Evolutionary conservation across 371 early-diverging fungal species (phyloP), one percentile per base, ranked within the genome.

Genomic region (Mortierella sp.): DNA sequence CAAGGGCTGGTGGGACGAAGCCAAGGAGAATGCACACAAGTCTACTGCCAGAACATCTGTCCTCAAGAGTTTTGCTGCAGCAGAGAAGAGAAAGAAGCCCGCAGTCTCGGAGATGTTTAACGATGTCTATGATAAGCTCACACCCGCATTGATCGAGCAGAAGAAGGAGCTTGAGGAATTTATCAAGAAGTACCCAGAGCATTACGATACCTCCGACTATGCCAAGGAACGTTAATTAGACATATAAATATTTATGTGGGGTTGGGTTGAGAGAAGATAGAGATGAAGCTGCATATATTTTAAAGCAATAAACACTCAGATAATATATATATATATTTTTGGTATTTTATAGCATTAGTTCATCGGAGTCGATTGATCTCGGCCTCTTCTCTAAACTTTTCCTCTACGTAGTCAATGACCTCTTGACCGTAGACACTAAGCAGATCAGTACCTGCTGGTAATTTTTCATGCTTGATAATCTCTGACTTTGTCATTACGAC

Each of bases 31-130:
- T 37, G 76, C 76, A 2, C 86, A 85, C 61, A 88, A 94, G 55
- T 86, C 85, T 15, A 68, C 86, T 37, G 85, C 89, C 42, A 87
- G 91, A 23, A 89, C 90, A 40, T 87, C 91, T 6, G 88, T 98
- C 47, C 83, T 99, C 26, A 88, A 85, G 64, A 88, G 91, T 37
- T 97, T 98, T 76, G 85, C 88, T 2, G 87, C 86, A 4, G 98
- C 97, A 9, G 99, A 98, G 85, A 92, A 91, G 83, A 65, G 84
- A 42, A 92, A 93, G 89, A 98, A 98, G 84, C 98, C 99, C 4
- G 75, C 92, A 0, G 66, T 97, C 34, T 84, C 86, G 26, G 86
- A 96, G 54, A 65, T 98, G 75, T 99, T 97, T 80, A 95, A 90
- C 17, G 99, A 99, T 82, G 98, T 99, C 22, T 98, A 96, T 77